Conservation (phyloP, 768 basidiomycete species). For the Neoboletus brunneissimus region DNA sequence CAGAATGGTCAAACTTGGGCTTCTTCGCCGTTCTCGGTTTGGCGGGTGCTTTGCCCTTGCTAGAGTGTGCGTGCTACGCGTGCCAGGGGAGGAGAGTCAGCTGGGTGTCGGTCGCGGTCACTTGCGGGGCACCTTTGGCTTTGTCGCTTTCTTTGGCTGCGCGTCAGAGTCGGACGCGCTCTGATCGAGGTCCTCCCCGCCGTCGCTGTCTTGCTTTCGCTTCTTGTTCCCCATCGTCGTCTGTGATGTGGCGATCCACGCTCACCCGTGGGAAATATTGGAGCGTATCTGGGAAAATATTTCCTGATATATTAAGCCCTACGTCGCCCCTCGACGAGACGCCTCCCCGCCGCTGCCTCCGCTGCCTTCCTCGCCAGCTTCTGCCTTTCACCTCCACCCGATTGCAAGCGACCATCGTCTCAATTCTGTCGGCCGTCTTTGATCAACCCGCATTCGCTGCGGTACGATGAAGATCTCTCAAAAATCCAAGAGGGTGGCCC, state of each 20-base stretch:
- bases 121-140: conserved; percentile 14
- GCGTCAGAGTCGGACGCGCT: conserved; percentile 19
- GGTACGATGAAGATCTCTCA: conserved; percentile 84
- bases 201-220: background rate
- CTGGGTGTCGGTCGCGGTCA: background rate
- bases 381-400: conserved; percentile 8
- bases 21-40: conserved; percentile 35
- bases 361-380: conserved; percentile 13
- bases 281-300: conserved; percentile 17
- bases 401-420: background rate
- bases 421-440: conserved; percentile 9
- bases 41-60: conserved; percentile 15
- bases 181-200: conserved; percentile 4
- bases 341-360: background rate
- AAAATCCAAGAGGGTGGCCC: conserved; percentile 77
- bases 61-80: background rate
- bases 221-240: conserved; percentile 1
- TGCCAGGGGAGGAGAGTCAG: background rate
- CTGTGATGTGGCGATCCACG: background rate
- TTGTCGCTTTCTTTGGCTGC: background rate
- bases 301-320: conserved; percentile 34
- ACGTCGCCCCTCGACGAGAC: conserved; percentile 25
- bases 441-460: conserved; percentile 42
- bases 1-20: conserved; percentile 24
- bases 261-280: background rate